Evolutionary conservation across 1,284 basidiomycete genomes (phyloP).

Genomic region (Pseudozyma flocculosa): DNA sequence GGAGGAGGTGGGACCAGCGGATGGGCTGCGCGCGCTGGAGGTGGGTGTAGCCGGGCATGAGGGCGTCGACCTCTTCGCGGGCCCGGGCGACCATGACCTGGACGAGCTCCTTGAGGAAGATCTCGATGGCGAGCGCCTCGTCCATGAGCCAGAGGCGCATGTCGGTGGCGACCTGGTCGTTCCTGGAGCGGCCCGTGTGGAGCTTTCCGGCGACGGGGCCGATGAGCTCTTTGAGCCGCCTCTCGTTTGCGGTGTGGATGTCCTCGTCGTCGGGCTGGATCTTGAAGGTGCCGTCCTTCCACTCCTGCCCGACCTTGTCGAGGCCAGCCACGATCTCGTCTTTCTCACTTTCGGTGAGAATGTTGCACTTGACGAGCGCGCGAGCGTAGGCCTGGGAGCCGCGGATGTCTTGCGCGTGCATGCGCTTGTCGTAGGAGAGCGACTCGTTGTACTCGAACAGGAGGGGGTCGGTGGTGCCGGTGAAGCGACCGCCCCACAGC

Average conservation of each 20-base stretch:
- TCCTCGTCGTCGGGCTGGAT: constrained; percentile 81
- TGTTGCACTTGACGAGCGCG: constrained; percentile 74
- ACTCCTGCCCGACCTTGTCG: constrained; percentile 75
- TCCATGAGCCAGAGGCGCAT: constrained; percentile 93
- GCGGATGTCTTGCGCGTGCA: constrained; percentile 86
- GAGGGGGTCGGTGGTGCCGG: constrained; percentile 52
- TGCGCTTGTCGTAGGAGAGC: constrained; percentile 87
- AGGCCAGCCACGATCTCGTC: constrained; percentile 76
- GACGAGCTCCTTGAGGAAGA: constrained; percentile 75
- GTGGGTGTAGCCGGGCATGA: constrained; percentile 96
- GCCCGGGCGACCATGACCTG: constrained; percentile 86
- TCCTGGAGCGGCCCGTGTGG: constrained; percentile 92
- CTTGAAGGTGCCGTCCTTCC: constrained; percentile 62
- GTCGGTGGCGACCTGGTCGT: constrained; percentile 97
- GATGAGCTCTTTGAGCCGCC: constrained; percentile 87
- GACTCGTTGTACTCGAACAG: constrained; percentile 63
- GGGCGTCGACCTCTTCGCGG: constrained; percentile 82
- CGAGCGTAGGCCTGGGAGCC: constrained; percentile 96
- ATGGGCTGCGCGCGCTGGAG: constrained; percentile 84
- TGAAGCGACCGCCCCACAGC: constrained; percentile 58
- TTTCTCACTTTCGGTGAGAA: constrained; percentile 72
- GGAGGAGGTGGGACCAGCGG: constrained; percentile 93
- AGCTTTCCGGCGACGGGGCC: constrained; percentile 63
- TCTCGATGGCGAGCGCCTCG: constrained; percentile 71
- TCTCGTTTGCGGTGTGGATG: constrained; percentile 99